Evolutionary conservation across 139 green algal species (phyloP), one percentile per base, ranked within the genome.

Genomic region (Dunaliella primolecta): DNA sequence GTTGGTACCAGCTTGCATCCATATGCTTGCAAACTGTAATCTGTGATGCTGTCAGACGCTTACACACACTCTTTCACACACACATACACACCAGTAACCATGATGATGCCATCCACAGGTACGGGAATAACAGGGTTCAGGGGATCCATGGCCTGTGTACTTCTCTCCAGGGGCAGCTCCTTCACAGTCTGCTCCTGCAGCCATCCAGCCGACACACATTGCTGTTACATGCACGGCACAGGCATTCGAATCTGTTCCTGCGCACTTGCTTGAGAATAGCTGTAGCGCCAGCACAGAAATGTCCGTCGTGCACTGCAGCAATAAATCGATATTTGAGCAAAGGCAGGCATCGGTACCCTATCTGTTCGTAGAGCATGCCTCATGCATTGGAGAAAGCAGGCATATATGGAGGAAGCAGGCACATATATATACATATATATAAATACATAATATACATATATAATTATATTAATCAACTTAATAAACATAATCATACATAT

Each of bases 61-160:
- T 80, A 96, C 92, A 36, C 95, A 93, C 33, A 95, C 95, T 25
- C 95, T 97, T 7, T 93, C 95, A 32, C 95, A 95, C 86, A 91
- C n/a, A 30, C 56, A 25, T 1, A 74, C 79, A 35, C 71, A 92
- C 87, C 88, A 84, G 91, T 92, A 1, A 94, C 92, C 83, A 93
- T 84, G 64, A 95, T 88, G 30, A 94, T 83, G 31, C 89, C 86
- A 1, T 81, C 23, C 3, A 87, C 37, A 21, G 79, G 64, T 71
- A 86, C 83, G 25, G 74, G 25, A 7, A 84, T n/a, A 24, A 77
- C 77, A 1, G 30, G 32, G 30, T 86, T 70, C 25, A 35, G 75
- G 20, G 76, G 0, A 29, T 70, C 2, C 55, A 71, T 81, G 75
- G 75, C 21, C 36, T n/a, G 2, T 76, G 56, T 21, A 38, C 1